A percentile compares a stretch with the other conserved stretches of the same genome.
Evolutionary conservation across 345 rosid genomes (phyloP).

Genomic region (Fremontodendron californicum): DNA sequence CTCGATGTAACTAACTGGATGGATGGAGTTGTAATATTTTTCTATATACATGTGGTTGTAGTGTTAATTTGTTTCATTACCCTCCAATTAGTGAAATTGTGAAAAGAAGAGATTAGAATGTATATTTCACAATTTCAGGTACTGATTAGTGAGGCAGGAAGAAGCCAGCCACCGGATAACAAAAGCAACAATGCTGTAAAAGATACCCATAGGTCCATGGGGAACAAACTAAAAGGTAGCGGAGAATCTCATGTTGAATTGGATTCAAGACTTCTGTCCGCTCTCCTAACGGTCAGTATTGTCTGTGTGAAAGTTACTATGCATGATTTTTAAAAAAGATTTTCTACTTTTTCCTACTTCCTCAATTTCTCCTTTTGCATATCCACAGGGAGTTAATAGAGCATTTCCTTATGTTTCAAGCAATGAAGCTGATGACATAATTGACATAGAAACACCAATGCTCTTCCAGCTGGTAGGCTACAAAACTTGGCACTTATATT

Average conservation of each 20-base stretch:
- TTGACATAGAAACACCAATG: conserved; percentile 82
- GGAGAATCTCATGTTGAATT: conserved; percentile 70
- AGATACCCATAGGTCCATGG: conserved; percentile 29
- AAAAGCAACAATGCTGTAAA: conserved; percentile 28
- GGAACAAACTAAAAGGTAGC: conserved; percentile 31
- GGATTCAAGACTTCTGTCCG: conserved; percentile 92
- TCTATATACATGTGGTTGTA: background rate
- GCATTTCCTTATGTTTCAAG: conserved; percentile 96
- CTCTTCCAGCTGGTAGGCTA: conserved; percentile 77
- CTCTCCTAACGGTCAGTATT: conserved; percentile 71
- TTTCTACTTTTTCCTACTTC: background rate
- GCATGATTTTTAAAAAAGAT: background rate
- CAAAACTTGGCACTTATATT: background rate
- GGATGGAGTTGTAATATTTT: background rate
- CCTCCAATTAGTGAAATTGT: conserved; percentile 2
- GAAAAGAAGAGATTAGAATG: conserved; percentile 13
- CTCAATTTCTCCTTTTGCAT: conserved; percentile 11
- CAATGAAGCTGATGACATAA: conserved; percentile 77
- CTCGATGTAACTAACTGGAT: background rate
- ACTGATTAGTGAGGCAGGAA: conserved; percentile 55
- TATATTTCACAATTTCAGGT: conserved; percentile 44
- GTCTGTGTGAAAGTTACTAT: background rate
- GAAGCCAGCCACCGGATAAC: conserved; percentile 28
- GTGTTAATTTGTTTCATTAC: background rate
- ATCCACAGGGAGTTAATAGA: conserved; percentile 82